Conservation (phyloP, 2,329 filamentous ascomycete genomes). For the Neofusicoccum kwambonambiense region DNA sequence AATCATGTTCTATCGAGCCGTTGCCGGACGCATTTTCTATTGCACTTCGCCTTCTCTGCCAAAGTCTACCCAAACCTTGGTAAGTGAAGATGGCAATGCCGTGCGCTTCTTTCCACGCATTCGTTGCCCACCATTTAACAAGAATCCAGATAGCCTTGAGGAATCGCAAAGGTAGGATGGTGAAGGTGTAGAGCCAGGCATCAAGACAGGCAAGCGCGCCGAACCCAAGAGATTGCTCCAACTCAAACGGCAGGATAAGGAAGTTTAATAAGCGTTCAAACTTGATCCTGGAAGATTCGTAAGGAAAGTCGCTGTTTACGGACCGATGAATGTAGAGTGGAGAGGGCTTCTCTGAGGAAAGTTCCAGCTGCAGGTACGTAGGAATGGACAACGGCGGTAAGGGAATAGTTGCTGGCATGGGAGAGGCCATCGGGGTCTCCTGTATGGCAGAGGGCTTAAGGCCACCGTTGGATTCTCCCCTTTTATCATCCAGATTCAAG, state of each 20-base stretch:
- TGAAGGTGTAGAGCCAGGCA: conserved; percentile 95
- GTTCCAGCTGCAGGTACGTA: conserved; percentile 64
- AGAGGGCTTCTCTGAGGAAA: conserved; percentile 60
- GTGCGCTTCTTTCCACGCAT: conserved; percentile 67
- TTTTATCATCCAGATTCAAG: conserved; percentile 35
- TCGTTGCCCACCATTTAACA: conserved; percentile 72
- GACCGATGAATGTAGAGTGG: conserved; percentile 63
- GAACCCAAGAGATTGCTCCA: conserved; percentile 84
- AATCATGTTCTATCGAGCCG: not conserved
- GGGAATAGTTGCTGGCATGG: conserved; percentile 55
- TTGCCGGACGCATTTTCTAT: conserved; percentile 28
- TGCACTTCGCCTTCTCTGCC: conserved; percentile 59
- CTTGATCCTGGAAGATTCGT: conserved; percentile 90
- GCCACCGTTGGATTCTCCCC: conserved; percentile 19
- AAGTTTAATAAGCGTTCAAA: conserved; percentile 91
- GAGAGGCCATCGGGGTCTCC: conserved; percentile 38
- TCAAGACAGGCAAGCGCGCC: conserved; percentile 89
- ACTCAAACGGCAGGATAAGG: conserved; percentile 72
- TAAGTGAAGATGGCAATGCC: conserved; percentile 77
- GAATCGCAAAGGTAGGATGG: conserved; percentile 88
- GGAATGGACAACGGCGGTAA: conserved; percentile 63
- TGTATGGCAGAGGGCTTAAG: conserved; percentile 33
- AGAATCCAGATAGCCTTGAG: conserved; percentile 76
- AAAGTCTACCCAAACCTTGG: conserved; percentile 74
- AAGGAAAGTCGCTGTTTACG: conserved; percentile 63